These are phyloP conservation scores for Vanrija pseudolonga DNA, from an alignment of 1,284 basidiomycete species.

Conservation along the genomic window DNA sequence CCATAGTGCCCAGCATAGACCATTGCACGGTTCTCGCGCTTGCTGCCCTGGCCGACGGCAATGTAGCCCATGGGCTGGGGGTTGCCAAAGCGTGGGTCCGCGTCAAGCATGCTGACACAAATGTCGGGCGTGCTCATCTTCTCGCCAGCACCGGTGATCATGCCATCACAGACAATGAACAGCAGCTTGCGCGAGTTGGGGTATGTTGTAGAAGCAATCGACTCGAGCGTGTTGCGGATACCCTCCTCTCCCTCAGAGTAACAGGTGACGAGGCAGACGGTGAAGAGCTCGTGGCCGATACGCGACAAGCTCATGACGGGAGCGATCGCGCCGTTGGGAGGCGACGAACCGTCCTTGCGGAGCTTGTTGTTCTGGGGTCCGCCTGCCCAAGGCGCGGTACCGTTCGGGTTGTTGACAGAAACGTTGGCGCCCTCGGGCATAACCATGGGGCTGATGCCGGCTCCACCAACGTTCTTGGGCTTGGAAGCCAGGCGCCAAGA, in stretches of 20 bases:
- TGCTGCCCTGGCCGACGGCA: conserved; percentile 83
- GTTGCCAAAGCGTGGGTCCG: conserved; percentile 92
- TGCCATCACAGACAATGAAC: conserved; percentile 95
- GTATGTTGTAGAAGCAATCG: conserved; percentile 84
- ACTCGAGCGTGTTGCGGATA: conserved; percentile 84
- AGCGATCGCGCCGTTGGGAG: conserved; percentile 39
- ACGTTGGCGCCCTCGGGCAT: conserved; percentile 93
- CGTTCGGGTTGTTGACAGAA: conserved; percentile 77
- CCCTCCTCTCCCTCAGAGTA: conserved; percentile 97
- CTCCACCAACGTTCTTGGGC: conserved; percentile 63
- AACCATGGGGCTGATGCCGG: conserved; percentile 85
- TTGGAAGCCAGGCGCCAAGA: conserved; percentile 71
- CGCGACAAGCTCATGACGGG: conserved; percentile 76
- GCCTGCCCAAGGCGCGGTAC: conserved; percentile 83
- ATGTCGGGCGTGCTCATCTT: conserved; percentile 93
- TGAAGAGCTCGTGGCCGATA: conserved; percentile 90
- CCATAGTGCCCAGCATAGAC: conserved; percentile 99
- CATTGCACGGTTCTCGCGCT: conserved; percentile 92
- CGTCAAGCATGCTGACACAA: conserved; percentile 86
- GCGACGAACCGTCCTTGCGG: neutral
- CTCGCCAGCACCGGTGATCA: conserved; percentile 97
- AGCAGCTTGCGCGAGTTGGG: conserved; percentile 87
- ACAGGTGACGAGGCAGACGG: conserved; percentile 92
- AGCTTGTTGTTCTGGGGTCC: conserved; percentile 29
- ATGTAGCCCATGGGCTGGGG: conserved; percentile 92